Evolutionary conservation across 129 eudicot genomes (phyloP).

Genomic region (Centrapalus pauciflorus): DNA sequence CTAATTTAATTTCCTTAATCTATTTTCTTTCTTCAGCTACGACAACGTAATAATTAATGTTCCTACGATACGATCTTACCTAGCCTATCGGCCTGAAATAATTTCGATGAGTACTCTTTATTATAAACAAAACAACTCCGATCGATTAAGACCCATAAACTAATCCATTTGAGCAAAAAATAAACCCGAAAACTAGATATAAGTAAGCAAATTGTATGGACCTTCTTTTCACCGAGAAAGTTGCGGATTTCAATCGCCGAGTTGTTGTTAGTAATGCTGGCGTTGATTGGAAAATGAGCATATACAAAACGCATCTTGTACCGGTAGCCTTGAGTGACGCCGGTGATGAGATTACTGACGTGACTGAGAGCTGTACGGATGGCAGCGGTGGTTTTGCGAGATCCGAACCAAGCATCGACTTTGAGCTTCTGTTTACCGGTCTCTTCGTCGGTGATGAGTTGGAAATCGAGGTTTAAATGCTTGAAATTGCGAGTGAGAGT

Average conservation of each 20-base stretch:
- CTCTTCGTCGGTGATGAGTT: slow-evolving; percentile 43
- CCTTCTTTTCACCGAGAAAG: slow-evolving; percentile 74
- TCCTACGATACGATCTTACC: too few species aligned
- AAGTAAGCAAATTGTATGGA: slow-evolving; percentile 5
- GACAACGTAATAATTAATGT: too few species aligned
- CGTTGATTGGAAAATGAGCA: slow-evolving; percentile 77
- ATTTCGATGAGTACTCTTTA: too few species aligned
- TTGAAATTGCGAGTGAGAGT: slow-evolving; percentile 56
- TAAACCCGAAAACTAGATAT: background rate
- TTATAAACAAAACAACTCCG: too few species aligned
- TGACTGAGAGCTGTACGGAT: slow-evolving; percentile 63
- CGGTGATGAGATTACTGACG: slow-evolving; percentile 44
- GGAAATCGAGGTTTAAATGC: slow-evolving; percentile 67
- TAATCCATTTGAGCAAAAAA: too few species aligned
- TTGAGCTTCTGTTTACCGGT: slow-evolving; percentile 52
- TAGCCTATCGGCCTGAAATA: too few species aligned
- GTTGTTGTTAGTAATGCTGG: slow-evolving; percentile 31
- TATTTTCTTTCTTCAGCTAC: too few species aligned
- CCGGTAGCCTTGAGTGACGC: slow-evolving; percentile 59
- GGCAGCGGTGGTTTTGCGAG: slow-evolving; percentile 57
- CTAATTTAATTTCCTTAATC: too few species aligned
- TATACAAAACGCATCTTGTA: slow-evolving; percentile 75
- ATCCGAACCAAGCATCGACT: slow-evolving; percentile 65
- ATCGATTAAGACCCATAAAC: too few species aligned
- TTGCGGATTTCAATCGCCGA: slow-evolving; percentile 59